Conservation (phyloP, 1,139 yeast genomes). For the Blastobotrys indianensis region DNA sequence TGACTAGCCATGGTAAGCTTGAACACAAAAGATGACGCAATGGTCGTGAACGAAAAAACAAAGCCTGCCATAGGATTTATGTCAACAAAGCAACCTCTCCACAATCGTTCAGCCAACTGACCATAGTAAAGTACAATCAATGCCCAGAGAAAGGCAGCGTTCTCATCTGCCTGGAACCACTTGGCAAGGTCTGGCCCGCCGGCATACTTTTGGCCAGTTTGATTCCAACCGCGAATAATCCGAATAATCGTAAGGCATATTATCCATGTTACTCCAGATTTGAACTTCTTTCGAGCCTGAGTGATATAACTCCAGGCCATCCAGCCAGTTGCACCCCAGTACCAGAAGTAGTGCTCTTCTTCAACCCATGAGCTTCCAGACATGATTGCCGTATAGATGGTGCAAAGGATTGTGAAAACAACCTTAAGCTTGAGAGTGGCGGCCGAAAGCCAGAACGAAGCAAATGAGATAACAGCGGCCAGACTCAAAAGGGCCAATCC, state of each 20-base stretch:
- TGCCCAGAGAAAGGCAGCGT: slow-evolving; percentile 43
- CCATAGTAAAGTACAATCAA: slow-evolving; percentile 42
- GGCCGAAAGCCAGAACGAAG: slow-evolving; percentile 11
- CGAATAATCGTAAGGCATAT: slow-evolving; percentile 45
- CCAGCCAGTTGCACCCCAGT: slow-evolving; percentile 56
- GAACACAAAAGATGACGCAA: slow-evolving; percentile 46
- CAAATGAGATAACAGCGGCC: slow-evolving; percentile 19
- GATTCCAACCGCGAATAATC: slow-evolving; percentile 76
- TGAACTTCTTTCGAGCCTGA: slow-evolving; percentile 23
- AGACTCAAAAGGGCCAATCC: slow-evolving; percentile 43
- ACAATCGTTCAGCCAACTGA: slow-evolving; percentile 22
- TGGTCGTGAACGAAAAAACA: slow-evolving; percentile 39
- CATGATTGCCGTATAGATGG: slow-evolving; percentile 51
- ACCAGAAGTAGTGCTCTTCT: slow-evolving; percentile 97
- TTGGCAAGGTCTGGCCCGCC: slow-evolving; percentile 44
- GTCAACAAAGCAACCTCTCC: slow-evolving; percentile 26
- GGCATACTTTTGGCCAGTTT: slow-evolving; percentile 80
- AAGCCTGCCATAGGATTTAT: slow-evolving; percentile 33
- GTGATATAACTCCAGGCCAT: slow-evolving; percentile 29
- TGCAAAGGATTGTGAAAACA: slow-evolving; percentile 35
- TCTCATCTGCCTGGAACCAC: slow-evolving; percentile 20
- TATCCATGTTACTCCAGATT: slow-evolving; percentile 29
- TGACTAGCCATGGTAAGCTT: slow-evolving; percentile 51
- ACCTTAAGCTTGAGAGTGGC: slow-evolving; percentile 14
- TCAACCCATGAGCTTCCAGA: slow-evolving; percentile 93